phyloP scores from a whole-genome alignment of 805 yeast genomes.

The Candida qinlingensis region DNA sequence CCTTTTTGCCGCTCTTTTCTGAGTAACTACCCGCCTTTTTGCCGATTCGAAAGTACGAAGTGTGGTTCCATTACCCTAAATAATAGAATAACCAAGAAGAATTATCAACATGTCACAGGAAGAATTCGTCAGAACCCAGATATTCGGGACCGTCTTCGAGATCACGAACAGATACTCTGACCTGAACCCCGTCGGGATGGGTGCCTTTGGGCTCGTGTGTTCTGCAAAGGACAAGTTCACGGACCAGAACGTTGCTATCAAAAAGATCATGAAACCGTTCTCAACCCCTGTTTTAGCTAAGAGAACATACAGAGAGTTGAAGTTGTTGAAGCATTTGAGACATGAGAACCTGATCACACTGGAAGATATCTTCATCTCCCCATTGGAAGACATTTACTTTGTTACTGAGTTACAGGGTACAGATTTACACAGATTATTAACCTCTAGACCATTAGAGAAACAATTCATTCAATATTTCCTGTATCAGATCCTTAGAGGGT shows the following conservation, averaged over 20 bases:
- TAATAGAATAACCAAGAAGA: neutral
- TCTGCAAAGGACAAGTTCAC: slow-evolving; percentile 92
- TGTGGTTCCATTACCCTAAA: too few relatives aligned
- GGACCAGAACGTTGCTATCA: slow-evolving; percentile 90
- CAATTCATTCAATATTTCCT: slow-evolving; percentile 96
- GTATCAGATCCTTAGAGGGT: slow-evolving; percentile 87
- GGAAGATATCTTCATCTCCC: slow-evolving; percentile 90
- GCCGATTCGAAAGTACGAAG: too few relatives aligned
- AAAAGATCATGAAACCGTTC: slow-evolving; percentile 97
- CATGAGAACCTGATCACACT: slow-evolving; percentile 93
- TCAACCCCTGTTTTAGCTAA: slow-evolving; percentile 92
- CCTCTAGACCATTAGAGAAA: slow-evolving; percentile 89
- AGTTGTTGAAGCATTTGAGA: slow-evolving; percentile 83
- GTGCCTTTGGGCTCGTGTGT: slow-evolving; percentile 97
- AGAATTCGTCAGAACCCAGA: slow-evolving; percentile 58
- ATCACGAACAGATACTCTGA: slow-evolving; percentile 86
- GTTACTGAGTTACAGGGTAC: slow-evolving; percentile 97
- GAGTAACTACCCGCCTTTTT: too few relatives aligned
- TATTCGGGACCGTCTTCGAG: slow-evolving; percentile 93
- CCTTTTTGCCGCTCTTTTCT: too few relatives aligned
- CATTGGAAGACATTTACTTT: slow-evolving; percentile 91
- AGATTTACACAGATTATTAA: slow-evolving; percentile 84
- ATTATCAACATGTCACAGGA: slow-evolving; percentile 19
- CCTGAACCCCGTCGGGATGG: slow-evolving; percentile 98
- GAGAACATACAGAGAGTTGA: slow-evolving; percentile 93